These are phyloP conservation scores for Mayamaea pseudoterrestris DNA, from an alignment of 108 stramenopile species.

Conservation along the genomic window DNA sequence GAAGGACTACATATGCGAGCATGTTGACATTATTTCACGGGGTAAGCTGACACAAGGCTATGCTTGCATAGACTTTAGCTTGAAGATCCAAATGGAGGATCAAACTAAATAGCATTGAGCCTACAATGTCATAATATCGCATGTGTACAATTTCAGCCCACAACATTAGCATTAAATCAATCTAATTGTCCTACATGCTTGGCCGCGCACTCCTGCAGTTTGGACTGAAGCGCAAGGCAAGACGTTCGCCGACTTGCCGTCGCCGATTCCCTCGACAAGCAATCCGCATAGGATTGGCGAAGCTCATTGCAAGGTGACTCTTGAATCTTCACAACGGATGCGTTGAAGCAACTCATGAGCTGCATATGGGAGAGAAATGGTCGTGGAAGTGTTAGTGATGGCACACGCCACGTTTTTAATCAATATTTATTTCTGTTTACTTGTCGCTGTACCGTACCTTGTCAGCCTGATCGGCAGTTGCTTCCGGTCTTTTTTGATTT, in stretches of 20 bases:
- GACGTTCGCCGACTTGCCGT: background rate
- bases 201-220: background rate
- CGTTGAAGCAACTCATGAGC: background rate
- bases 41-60: slow-evolving; percentile 98
- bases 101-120: background rate
- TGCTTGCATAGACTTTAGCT: slow-evolving; percentile 85
- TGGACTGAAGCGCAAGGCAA: background rate
- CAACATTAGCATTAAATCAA: no score
- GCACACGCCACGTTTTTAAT: no score
- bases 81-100: slow-evolving; percentile 55
- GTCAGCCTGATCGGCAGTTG: background rate
- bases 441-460: background rate
- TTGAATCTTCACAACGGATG: background rate
- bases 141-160: no score
- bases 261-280: background rate
- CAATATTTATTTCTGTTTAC: no score
- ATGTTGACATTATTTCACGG: slow-evolving; percentile 93
- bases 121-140: no score
- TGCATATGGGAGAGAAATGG: background rate
- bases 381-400: no score
- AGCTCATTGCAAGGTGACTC: background rate
- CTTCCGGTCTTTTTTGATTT: background rate
- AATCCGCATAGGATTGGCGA: background rate
- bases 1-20: slow-evolving; percentile 61
- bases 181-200: slow-evolving; percentile 1